phyloP scores from a whole-genome alignment of 2,329 filamentous ascomycete species.

The Hypoxylon sp. region DNA sequence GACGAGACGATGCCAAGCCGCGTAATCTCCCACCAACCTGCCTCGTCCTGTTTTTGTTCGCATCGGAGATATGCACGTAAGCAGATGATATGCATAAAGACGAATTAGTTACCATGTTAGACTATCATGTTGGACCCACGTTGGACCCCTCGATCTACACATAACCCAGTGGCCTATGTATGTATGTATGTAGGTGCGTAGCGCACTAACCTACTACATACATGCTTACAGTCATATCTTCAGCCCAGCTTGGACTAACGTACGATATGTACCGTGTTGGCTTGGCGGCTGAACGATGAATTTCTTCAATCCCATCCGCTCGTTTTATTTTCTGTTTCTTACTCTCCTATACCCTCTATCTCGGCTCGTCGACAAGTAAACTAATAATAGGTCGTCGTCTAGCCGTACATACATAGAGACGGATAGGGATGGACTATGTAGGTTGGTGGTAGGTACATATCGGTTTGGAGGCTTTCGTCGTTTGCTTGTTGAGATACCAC shows the following conservation, averaged over 20 bases:
- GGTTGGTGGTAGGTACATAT: not conserved
- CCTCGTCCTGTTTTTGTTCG: not conserved
- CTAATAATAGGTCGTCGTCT: constrained; percentile 1
- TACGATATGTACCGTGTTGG: not conserved
- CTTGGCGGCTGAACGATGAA: constrained; percentile 27
- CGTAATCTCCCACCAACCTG: constrained; percentile 27
- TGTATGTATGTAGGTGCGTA: too few species aligned
- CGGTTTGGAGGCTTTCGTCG: not conserved
- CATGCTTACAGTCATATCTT: not conserved
- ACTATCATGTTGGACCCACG: not conserved
- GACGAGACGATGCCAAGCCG: constrained; percentile 23
- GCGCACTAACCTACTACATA: not conserved
- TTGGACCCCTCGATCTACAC: too few species aligned
- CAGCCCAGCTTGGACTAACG: not conserved
- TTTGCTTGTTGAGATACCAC: constrained; percentile 9
- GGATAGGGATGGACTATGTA: not conserved
- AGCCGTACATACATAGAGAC: not conserved
- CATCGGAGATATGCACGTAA: not conserved
- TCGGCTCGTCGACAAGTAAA: not conserved
- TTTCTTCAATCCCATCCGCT: constrained; percentile 2
- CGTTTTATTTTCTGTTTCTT: not conserved
- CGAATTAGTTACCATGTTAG: not conserved
- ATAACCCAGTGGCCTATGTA: too few species aligned
- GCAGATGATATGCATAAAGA: not conserved
- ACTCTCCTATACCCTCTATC: not conserved